Conservation (phyloP, 2,329 filamentous ascomycete genomes). For the Aspergillus sp. region DNA sequence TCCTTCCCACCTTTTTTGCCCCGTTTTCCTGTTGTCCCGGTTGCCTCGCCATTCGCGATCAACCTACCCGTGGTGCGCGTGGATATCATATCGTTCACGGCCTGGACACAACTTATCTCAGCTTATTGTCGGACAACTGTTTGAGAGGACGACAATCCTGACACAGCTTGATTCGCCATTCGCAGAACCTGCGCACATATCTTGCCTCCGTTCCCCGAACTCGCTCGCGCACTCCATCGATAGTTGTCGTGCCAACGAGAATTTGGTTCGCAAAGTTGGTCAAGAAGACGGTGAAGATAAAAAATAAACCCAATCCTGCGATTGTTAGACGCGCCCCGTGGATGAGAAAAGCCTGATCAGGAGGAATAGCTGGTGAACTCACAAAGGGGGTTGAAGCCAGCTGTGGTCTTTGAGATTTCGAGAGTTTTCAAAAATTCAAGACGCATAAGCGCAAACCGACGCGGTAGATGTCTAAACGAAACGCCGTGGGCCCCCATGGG, state of each 20-base stretch:
- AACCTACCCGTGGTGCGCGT: constrained; percentile 1
- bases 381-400: background rate
- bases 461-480: constrained; percentile 37
- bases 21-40: background rate
- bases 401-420: background rate
- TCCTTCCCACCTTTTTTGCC: background rate
- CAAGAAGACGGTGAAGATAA: too few species aligned
- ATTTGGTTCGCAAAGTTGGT: too few species aligned
- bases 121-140: background rate
- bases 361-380: background rate
- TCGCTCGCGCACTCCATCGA: too few species aligned
- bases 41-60: background rate
- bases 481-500: constrained; percentile 30
- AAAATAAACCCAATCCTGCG: too few species aligned
- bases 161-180: too few species aligned
- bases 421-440: background rate
- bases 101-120: background rate
- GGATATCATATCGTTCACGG: background rate
- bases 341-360: background rate
- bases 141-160: too few species aligned
- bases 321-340: background rate
- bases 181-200: too few species aligned
- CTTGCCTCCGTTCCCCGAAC: too few species aligned
- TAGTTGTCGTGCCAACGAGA: too few species aligned
- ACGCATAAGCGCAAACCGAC: background rate